phyloP scores from a whole-genome alignment of 139 green algal genomes.

The Volvox africanus region DNA sequence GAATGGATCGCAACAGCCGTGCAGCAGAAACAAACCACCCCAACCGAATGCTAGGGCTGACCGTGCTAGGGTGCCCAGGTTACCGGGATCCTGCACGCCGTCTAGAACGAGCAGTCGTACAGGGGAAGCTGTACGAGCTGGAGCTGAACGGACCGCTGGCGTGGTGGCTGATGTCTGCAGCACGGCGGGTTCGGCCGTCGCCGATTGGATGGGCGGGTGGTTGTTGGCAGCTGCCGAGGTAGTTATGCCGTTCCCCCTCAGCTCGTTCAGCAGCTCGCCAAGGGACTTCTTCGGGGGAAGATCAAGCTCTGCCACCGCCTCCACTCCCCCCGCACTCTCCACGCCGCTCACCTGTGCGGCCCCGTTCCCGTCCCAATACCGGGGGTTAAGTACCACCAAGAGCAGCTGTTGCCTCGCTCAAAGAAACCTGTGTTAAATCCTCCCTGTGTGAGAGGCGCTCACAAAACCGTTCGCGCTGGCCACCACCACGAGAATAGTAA shows the following conservation, averaged over 20 bases:
- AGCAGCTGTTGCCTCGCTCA: too few relatives aligned
- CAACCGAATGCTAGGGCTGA: slow-evolving; percentile 85
- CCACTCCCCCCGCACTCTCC: slow-evolving; percentile 54
- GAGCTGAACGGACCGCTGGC: background rate
- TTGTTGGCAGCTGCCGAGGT: too few relatives aligned
- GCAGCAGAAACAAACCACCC: slow-evolving; percentile 81
- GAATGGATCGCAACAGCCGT: slow-evolving; percentile 83
- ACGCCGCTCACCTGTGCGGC: slow-evolving; percentile 58
- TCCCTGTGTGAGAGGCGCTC: too few relatives aligned
- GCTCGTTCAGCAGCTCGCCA: background rate
- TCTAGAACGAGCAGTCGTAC: slow-evolving; percentile 79
- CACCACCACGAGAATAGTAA: too few relatives aligned
- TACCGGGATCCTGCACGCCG: slow-evolving; percentile 77
- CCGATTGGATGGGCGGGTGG: too few relatives aligned
- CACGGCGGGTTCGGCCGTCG: too few relatives aligned
- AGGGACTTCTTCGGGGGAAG: slow-evolving; percentile 39
- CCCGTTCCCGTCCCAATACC: too few relatives aligned
- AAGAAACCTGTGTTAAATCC: too few relatives aligned
- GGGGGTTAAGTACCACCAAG: too few relatives aligned
- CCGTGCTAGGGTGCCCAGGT: slow-evolving; percentile 75
- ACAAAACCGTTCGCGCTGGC: too few relatives aligned
- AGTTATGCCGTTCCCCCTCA: background rate
- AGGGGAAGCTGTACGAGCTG: background rate
- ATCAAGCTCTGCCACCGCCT: slow-evolving; percentile 58
- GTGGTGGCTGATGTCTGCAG: too few relatives aligned